phyloP scores from a whole-genome alignment of 2,329 filamentous ascomycete species.

The Penicillium brasilianum region DNA sequence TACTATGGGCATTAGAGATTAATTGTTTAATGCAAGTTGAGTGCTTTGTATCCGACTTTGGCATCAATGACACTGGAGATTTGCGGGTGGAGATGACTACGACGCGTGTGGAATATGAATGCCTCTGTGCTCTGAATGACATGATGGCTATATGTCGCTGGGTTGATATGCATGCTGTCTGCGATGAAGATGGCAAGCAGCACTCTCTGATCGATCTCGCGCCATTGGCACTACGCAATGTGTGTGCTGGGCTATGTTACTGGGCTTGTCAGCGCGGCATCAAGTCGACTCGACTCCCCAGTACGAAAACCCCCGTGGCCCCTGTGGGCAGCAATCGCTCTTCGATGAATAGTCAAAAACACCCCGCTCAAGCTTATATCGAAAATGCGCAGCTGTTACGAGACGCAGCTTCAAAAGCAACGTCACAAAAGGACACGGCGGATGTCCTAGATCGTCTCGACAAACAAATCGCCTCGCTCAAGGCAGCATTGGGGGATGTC shows the following conservation, averaged over 20 bases:
- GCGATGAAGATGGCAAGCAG: background rate
- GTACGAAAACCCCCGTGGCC: no score
- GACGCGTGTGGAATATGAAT: conserved; percentile 12
- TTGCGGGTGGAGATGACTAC: conserved; percentile 1
- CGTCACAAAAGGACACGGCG: conserved; percentile 11
- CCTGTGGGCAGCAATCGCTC: background rate
- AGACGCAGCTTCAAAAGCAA: conserved; percentile 12
- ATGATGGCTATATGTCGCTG: conserved; percentile 7
- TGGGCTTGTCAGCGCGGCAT: conserved; percentile 10
- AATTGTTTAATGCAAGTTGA: conserved; percentile 16
- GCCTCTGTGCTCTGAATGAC: conserved; percentile 9
- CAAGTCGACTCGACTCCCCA: background rate
- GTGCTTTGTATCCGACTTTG: conserved; percentile 5
- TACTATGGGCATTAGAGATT: conserved; percentile 13
- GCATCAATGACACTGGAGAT: conserved; percentile 3
- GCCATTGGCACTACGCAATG: conserved; percentile 13
- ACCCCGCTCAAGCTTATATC: background rate
- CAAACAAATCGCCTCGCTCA: no score
- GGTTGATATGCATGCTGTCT: background rate
- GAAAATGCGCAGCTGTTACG: conserved; percentile 5
- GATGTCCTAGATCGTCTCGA: conserved; percentile 3
- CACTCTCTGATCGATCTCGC: conserved; percentile 17
- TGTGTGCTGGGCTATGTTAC: conserved; percentile 11
- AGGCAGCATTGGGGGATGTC: no score
- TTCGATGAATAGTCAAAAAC: background rate